These are phyloP conservation scores for Vinca minor DNA, from an alignment of 257 asterid genomes.

Conservation along the genomic window DNA sequence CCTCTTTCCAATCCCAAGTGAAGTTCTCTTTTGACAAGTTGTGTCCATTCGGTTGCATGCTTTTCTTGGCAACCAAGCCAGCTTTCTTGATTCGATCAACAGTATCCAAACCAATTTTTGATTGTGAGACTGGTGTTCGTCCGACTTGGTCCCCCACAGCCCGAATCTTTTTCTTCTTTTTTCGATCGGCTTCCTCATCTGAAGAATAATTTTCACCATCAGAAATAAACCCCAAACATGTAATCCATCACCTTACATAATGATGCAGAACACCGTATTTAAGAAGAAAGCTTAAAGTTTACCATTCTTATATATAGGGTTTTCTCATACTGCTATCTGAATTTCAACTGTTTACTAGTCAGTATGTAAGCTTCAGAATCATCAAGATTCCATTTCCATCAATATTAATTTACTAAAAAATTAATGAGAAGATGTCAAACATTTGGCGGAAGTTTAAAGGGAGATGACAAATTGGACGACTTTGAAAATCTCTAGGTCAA, in stretches of 20 bases:
- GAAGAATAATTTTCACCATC: constrained; percentile 16
- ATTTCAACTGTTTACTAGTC: too few relatives aligned
- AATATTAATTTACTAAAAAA: too few relatives aligned
- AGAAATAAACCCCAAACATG: neutral
- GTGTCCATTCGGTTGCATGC: constrained; percentile 40
- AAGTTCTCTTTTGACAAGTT: constrained; percentile 33
- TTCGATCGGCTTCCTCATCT: constrained; percentile 84
- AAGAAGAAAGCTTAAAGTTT: neutral
- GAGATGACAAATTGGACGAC: too few relatives aligned
- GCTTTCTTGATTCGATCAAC: constrained; percentile 49
- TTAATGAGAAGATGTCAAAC: too few relatives aligned
- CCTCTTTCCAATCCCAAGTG: constrained; percentile 56
- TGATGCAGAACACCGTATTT: neutral
- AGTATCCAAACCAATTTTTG: constrained; percentile 43
- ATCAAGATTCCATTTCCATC: too few relatives aligned
- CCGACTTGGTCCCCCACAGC: constrained; percentile 48
- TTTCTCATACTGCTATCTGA: too few relatives aligned
- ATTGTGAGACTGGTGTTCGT: constrained; percentile 28
- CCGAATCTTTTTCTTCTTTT: constrained; percentile 68
- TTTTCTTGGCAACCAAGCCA: constrained; percentile 39
- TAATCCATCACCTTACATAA: neutral
- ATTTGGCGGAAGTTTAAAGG: too few relatives aligned
- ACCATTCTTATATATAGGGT: too few relatives aligned
- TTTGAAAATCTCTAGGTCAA: too few relatives aligned
- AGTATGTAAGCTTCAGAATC: too few relatives aligned